A percentile compares a stretch with the other conserved stretches of the same genome.
Evolutionary conservation across 495 filamentous ascomycete species (phyloP).

Genomic region (Aspergillus heteromorphus): DNA sequence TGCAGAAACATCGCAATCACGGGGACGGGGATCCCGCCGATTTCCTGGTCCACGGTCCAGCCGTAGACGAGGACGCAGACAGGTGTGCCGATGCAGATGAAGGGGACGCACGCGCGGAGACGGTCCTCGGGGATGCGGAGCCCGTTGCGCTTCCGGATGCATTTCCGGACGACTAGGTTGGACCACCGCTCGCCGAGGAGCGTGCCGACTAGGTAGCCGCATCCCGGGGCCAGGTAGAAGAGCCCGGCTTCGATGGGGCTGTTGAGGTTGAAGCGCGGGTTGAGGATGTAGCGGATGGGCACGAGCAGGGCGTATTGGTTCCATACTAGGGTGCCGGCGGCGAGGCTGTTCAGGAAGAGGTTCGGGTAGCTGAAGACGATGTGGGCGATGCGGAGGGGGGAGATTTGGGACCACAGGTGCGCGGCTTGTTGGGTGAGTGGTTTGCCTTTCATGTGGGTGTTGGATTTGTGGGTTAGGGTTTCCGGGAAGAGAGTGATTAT

Average conservation of each 20-base stretch:
- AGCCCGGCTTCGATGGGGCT: constrained; percentile 61
- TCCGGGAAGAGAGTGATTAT: constrained; percentile 65
- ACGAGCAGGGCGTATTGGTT: constrained; percentile 70
- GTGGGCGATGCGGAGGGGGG: constrained; percentile 51
- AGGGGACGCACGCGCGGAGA: constrained; percentile 54
- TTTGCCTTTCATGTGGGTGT: constrained; percentile 49
- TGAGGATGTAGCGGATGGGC: constrained; percentile 68
- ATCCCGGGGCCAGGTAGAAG: constrained; percentile 70
- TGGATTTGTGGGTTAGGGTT: constrained; percentile 57
- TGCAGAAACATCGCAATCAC: constrained; percentile 67
- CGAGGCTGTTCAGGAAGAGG: constrained; percentile 54
- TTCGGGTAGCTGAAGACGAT: constrained; percentile 56
- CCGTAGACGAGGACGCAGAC: constrained; percentile 68
- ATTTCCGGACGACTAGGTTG: constrained; percentile 58
- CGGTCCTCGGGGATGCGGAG: constrained; percentile 64
- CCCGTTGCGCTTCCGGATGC: constrained; percentile 53
- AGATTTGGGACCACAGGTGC: constrained; percentile 54
- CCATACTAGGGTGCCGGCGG: constrained; percentile 59
- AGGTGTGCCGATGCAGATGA: constrained; percentile 57
- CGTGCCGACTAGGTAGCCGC: constrained; percentile 63
- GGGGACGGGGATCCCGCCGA: constrained; percentile 61
- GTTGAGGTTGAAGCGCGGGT: constrained; percentile 65
- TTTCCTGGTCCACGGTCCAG: constrained; percentile 60
- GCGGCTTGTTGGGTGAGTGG: constrained; percentile 39
- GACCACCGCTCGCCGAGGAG: constrained; percentile 68